Evolutionary conservation across 495 filamentous ascomycete species (phyloP), one percentile per base, ranked within the genome.

Genomic region (Tuber aestivum): DNA sequence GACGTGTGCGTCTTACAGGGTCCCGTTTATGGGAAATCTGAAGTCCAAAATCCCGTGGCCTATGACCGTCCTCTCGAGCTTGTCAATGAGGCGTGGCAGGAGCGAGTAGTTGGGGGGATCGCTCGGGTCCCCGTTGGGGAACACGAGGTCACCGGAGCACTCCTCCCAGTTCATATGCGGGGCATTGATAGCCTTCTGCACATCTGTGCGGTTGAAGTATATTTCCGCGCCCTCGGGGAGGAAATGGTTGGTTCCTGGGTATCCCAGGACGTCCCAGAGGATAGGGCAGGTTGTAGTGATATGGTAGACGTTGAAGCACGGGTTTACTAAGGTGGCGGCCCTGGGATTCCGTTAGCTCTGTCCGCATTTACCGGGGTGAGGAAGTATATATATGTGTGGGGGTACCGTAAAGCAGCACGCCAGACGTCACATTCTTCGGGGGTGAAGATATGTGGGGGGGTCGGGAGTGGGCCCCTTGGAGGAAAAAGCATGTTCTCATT

Each of bases 221-320:
- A 92, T 85, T 37, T 84, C 78, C 0, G 89, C 86, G 23, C 90
- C 90, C 10, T 81, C 83, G 1, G 87, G 89, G 3, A 87, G 78
- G 73, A 87, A 89, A 4, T 78, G 68, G 71, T 86, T 83, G 0
- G 85, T 84, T 16, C 90, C 91, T 0, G 91, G 89, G 83, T 93
- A 94, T 38, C 92, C 93, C 70, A 94, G 89, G 0, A 91, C 88
- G 76, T 92, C 89, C 89, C 88, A 93, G 4, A 91, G 86, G 61
- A 90, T 84, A 0, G 93, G 93, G 83, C 93, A 95, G 56, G 89
- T 92, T 74, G 89, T 90, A 35, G 89, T 87, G 32, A 95, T 87
- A 74, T 93, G 89, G 84, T 94, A 95, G 69, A 91, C 85, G 85
- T 93, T 89, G 86, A 92, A 95, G 85, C 93, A 95, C 0, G 93